Conservation (phyloP, 176 grass and related monocot genomes). For the Rhipidocladum racemiflorum region DNA sequence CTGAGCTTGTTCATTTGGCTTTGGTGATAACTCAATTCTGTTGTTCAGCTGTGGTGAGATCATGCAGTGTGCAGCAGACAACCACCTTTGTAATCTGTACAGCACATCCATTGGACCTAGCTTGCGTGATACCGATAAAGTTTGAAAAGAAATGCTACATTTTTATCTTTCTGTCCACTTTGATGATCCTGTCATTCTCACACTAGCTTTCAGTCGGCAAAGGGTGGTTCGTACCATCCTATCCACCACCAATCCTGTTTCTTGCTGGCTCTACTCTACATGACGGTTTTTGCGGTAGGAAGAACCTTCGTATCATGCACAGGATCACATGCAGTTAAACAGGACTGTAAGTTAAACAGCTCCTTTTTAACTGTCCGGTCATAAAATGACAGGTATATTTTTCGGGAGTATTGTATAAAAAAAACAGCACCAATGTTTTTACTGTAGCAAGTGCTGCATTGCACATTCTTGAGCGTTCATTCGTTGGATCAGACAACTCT, state of each 20-base stretch:
- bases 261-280: neutral
- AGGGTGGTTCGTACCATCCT: neutral
- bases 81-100: neutral
- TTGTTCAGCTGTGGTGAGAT: neutral
- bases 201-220: neutral
- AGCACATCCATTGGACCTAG: neutral
- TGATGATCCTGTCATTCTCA: neutral
- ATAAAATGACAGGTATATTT: too few species aligned
- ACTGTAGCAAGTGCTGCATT: too few species aligned
- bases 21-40: neutral
- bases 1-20: neutral
- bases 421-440: too few species aligned
- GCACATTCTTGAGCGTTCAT: too few species aligned
- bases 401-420: too few species aligned
- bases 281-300: neutral
- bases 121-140: neutral
- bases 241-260: neutral
- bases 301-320: neutral
- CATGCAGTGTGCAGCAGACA: neutral
- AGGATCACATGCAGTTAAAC: too few species aligned
- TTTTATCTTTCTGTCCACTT: slow-evolving; percentile 15
- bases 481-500: too few species aligned
- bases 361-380: too few species aligned
- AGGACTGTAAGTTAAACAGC: too few species aligned
- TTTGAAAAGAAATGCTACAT: neutral